Percentiles rank a stretch among this genome's conserved stretches.
Conservation (phyloP, 805 yeast genomes). For the Schwanniomyces yamadae region DNA sequence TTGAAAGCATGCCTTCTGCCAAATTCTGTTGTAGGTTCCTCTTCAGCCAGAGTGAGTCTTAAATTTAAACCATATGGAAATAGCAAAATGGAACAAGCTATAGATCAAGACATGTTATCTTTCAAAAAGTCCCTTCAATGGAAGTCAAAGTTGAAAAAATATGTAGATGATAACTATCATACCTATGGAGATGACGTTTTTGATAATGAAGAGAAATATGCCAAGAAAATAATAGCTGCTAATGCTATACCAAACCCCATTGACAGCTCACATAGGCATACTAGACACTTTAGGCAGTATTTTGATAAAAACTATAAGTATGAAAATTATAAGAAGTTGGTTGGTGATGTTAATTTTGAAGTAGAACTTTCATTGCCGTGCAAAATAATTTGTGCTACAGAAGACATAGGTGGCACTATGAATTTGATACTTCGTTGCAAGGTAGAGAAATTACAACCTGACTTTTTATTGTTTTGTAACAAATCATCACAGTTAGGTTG, state of each 20-base stretch:
- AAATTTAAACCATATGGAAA: conserved; percentile 4
- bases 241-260: conserved; percentile 3
- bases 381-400: background rate
- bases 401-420: background rate
- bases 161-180: conserved; percentile 3
- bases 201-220: background rate
- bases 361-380: background rate
- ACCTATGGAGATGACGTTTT: background rate
- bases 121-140: background rate
- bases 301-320: conserved; percentile 3
- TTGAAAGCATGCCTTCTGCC: conserved; percentile 2
- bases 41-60: background rate
- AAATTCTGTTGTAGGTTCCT: background rate
- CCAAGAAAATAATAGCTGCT: background rate
- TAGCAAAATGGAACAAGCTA: background rate
- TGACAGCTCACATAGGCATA: conserved; percentile 1
- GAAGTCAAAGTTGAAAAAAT: conserved; percentile 3
- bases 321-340: conserved; percentile 3
- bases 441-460: conserved; percentile 2
- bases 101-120: background rate
- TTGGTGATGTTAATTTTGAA: conserved; percentile 5
- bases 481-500: conserved; percentile 5
- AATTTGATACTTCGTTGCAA: background rate
- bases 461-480: conserved; percentile 3
- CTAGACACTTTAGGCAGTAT: background rate